These are phyloP conservation scores for Backusella parvicylindrica DNA, from an alignment of 192 early-diverging fungal genomes.

Conservation along the genomic window DNA sequence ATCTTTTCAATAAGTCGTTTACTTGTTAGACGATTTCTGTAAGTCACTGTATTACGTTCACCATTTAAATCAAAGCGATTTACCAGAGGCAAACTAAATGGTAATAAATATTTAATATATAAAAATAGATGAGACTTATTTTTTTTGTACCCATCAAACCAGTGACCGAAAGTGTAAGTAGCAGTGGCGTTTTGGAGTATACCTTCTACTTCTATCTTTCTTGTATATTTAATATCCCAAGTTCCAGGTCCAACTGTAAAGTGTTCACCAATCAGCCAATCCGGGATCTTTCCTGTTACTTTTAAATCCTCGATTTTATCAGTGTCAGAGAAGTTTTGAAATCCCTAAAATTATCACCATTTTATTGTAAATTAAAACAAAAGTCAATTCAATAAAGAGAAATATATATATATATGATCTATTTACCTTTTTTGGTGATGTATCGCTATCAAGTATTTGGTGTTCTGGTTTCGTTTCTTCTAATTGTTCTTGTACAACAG, in stretches of 20 bases:
- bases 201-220: constrained; percentile 51
- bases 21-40: constrained; percentile 59
- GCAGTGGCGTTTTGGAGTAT: constrained; percentile 65
- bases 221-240: constrained; percentile 62
- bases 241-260: constrained; percentile 67
- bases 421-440: constrained; percentile 1
- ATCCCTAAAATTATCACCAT: constrained; percentile 36
- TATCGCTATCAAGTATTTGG: not conserved
- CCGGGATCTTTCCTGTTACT: constrained; percentile 58
- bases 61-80: constrained; percentile 66
- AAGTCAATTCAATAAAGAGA: not conserved
- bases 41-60: constrained; percentile 47
- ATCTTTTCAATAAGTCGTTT: constrained; percentile 61
- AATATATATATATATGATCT: not conserved
- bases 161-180: constrained; percentile 65
- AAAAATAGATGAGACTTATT: not conserved
- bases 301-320: constrained; percentile 39
- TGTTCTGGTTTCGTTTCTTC: not conserved
- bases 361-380: not conserved
- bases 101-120: not conserved
- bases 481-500: not conserved
- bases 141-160: constrained; percentile 57
- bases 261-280: constrained; percentile 62
- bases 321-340: constrained; percentile 54
- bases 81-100: constrained; percentile 59